Evolutionary conservation across 129 eudicot species (phyloP).

Genomic region (Rutidosis leptorrhynchoides): DNA sequence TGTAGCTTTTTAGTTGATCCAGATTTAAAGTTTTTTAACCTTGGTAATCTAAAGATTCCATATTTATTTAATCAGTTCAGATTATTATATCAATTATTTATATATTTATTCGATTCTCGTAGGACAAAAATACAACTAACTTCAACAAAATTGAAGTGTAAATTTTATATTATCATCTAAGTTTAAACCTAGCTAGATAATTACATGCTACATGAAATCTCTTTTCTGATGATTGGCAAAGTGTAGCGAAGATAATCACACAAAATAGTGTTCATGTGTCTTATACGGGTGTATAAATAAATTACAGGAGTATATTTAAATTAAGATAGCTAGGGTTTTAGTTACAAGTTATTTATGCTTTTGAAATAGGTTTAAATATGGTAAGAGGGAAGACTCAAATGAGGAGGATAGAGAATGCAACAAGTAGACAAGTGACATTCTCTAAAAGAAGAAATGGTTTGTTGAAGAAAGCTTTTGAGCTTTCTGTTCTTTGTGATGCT

Average conservation of each 20-base stretch:
- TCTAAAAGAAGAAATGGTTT: constrained; percentile 79
- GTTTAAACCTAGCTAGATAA: constrained; percentile 5
- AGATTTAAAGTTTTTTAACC: not conserved
- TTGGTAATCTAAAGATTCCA: not conserved
- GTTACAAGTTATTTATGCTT: not conserved
- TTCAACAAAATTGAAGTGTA: not conserved
- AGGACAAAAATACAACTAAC: not conserved
- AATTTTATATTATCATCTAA: not conserved
- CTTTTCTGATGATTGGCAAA: not conserved
- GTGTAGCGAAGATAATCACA: not conserved
- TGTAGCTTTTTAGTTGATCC: not conserved
- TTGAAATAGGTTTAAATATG: constrained; percentile 27
- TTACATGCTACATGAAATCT: not conserved
- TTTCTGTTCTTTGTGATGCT: constrained; percentile 89
- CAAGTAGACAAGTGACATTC: constrained; percentile 86
- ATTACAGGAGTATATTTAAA: too few species aligned
- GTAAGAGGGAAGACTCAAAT: constrained; percentile 88
- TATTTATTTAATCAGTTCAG: constrained; percentile 5
- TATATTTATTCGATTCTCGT: not conserved
- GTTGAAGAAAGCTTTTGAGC: constrained; percentile 76
- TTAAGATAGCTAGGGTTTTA: not conserved
- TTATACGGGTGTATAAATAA: too few species aligned
- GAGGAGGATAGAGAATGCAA: constrained; percentile 89
- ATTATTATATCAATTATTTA: not conserved
- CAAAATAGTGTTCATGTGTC: not conserved